Evolutionary conservation across 768 basidiomycete species (phyloP).

Genomic region (Termitomyces sp.): DNA sequence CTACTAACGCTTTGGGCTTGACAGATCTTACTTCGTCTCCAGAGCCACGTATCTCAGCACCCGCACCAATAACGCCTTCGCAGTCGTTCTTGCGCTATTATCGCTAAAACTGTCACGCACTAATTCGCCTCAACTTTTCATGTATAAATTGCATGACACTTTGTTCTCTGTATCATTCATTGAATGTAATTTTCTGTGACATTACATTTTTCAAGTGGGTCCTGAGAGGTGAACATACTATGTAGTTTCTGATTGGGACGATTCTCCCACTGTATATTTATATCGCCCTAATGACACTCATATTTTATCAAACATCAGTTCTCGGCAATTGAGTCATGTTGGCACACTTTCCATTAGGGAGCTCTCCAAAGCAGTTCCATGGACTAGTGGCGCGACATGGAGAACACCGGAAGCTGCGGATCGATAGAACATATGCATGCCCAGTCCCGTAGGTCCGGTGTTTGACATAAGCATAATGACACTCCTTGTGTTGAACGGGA

Average conservation of each 20-base stretch:
- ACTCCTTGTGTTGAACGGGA: background rate
- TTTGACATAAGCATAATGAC: background rate
- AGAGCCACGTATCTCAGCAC: conserved; percentile 10
- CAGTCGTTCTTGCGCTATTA: conserved; percentile 3
- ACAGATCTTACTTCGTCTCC: conserved; percentile 2
- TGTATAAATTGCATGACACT: background rate
- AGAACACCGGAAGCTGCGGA: background rate
- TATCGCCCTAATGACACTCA: background rate
- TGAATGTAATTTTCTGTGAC: background rate
- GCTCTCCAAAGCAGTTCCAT: background rate
- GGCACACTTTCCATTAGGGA: background rate
- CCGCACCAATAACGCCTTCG: conserved; percentile 6
- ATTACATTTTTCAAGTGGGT: background rate
- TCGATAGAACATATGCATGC: background rate
- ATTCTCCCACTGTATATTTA: background rate
- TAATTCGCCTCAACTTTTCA: background rate
- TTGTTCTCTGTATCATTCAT: background rate
- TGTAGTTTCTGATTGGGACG: background rate
- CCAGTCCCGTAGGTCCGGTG: background rate
- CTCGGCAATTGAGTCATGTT: background rate
- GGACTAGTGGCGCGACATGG: background rate
- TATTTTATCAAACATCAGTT: background rate
- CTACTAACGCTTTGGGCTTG: conserved; percentile 7
- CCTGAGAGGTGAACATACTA: background rate
- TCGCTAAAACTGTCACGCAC: background rate